Conservation (phyloP, 1,284 basidiomycete genomes). For the Tylopilus sp. region DNA sequence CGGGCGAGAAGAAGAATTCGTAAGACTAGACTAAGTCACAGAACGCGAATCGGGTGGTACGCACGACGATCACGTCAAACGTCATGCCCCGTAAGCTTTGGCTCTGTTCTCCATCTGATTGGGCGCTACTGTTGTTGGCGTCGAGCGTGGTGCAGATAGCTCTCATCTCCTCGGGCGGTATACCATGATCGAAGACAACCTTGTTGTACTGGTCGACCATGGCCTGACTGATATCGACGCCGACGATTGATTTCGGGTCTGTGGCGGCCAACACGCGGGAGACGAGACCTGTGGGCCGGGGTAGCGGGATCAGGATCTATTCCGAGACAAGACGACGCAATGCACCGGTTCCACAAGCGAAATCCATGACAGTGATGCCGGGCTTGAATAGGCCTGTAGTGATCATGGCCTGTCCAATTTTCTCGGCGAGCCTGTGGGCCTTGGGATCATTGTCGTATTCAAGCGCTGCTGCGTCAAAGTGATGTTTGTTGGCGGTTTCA, state of each 20-base stretch:
- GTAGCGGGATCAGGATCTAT: not conserved
- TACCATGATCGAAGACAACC: conserved; percentile 65
- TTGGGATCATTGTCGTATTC: conserved; percentile 41
- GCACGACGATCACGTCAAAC: conserved; percentile 73
- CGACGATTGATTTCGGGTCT: conserved; percentile 66
- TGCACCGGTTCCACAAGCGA: conserved; percentile 76
- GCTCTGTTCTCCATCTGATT: not conserved
- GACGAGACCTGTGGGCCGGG: conserved; percentile 59
- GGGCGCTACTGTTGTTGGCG: not conserved
- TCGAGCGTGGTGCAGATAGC: conserved; percentile 55
- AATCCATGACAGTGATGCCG: conserved; percentile 71
- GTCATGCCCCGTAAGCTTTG: conserved; percentile 44
- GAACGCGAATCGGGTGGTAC: conserved; percentile 23
- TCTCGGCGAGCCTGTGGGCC: conserved; percentile 40
- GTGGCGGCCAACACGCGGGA: conserved; percentile 66
- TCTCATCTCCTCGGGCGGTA: conserved; percentile 67
- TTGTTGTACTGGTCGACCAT: conserved; percentile 75
- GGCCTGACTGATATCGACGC: conserved; percentile 75
- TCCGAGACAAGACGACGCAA: conserved; percentile 1
- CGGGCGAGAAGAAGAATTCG: not conserved
- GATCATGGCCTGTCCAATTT: conserved; percentile 55
- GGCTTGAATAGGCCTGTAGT: conserved; percentile 63
- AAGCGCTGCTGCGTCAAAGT: conserved; percentile 36
- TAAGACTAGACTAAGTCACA: not conserved
- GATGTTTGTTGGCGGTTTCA: conserved; percentile 32